Percentiles rank a stretch among this genome's conserved stretches.
Evolutionary conservation across 257 asterid genomes (phyloP).

Genomic region (Solanum chilense): DNA sequence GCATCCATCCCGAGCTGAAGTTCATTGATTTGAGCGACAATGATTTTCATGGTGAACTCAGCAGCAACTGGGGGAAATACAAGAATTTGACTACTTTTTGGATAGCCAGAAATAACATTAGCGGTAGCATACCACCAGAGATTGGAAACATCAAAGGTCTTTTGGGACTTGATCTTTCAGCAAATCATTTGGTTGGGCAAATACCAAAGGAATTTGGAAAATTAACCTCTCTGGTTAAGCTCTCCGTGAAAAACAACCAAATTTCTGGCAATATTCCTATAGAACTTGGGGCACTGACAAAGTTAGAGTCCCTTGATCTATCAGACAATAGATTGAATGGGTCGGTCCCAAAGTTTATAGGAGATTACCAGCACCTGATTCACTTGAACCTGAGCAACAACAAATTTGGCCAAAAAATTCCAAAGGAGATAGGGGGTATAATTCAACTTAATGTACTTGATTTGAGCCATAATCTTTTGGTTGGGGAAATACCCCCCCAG

Average conservation of each 20-base stretch:
- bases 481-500: background rate
- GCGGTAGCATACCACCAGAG: background rate
- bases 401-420: background rate
- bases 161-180: background rate
- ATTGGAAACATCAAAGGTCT: background rate
- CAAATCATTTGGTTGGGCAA: background rate
- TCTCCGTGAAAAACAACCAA: background rate
- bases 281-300: background rate
- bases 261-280: background rate
- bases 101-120: background rate
- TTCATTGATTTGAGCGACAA: background rate
- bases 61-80: background rate
- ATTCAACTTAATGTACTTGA: background rate
- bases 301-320: background rate
- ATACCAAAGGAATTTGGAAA: background rate
- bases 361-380: background rate
- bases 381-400: background rate
- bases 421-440: background rate
- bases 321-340: background rate
- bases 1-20: accelerated
- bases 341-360: background rate
- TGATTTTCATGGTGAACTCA: background rate
- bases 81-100: background rate
- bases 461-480: background rate
- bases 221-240: background rate